phyloP scores from a whole-genome alignment of 306 rosid species.

The Sindora glabra region DNA sequence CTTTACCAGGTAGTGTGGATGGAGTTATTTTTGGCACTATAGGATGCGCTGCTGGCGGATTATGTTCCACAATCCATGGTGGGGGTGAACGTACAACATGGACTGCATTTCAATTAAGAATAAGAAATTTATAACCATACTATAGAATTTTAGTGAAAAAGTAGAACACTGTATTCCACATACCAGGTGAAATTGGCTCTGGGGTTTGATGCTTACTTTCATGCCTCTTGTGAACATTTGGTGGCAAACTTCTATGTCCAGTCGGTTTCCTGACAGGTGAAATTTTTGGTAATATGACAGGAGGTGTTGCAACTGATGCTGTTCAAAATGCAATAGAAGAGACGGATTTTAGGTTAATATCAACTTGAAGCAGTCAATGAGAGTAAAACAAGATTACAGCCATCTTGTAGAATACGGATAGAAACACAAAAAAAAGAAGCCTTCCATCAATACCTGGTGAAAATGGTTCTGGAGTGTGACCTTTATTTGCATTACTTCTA shows the following conservation, averaged over 20 bases:
- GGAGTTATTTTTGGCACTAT: conserved; percentile 21
- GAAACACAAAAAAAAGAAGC: background rate
- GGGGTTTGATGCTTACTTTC: conserved; percentile 11
- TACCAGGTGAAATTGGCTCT: conserved; percentile 33
- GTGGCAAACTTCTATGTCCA: conserved; percentile 42
- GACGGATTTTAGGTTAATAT: background rate
- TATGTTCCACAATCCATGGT: conserved; percentile 12
- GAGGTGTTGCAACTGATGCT: conserved; percentile 44
- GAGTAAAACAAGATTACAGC: background rate
- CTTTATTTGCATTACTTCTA: conserved; percentile 28
- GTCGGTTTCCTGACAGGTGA: conserved; percentile 43
- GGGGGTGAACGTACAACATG: conserved; percentile 33
- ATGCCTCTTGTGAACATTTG: conserved; percentile 25
- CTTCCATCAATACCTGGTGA: conserved; percentile 23
- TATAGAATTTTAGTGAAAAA: background rate
- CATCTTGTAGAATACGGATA: background rate
- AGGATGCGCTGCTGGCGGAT: conserved; percentile 9
- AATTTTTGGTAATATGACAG: conserved; percentile 28
- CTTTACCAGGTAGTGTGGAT: conserved; percentile 25
- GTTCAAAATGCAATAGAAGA: conserved; percentile 15
- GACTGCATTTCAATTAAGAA: conserved; percentile 20
- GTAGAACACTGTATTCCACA: conserved; percentile 12
- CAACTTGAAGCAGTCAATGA: background rate
- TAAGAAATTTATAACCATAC: conserved; percentile 6
- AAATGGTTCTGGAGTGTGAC: conserved; percentile 32